Conservation (phyloP, 2,329 filamentous ascomycete genomes). For the Metarhizium brunneum region DNA sequence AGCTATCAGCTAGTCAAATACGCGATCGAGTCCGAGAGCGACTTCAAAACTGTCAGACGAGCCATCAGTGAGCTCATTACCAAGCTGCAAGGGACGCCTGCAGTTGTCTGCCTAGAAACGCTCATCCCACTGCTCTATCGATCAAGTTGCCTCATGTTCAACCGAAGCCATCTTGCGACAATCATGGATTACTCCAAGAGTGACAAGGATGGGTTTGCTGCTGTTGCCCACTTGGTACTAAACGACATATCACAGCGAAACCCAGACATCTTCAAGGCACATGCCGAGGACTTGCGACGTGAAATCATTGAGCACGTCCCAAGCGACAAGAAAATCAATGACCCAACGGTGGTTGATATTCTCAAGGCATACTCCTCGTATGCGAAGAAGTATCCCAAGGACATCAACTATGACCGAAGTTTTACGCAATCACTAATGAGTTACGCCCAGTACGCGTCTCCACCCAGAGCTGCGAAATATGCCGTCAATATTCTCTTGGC, state of each 20-base stretch:
- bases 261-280: slow-evolving; percentile 84
- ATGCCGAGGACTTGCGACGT: slow-evolving; percentile 85
- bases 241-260: slow-evolving; percentile 87
- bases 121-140: slow-evolving; percentile 76
- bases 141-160: slow-evolving; percentile 78
- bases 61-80: slow-evolving; percentile 86
- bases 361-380: slow-evolving; percentile 92
- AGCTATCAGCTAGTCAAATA: slow-evolving; percentile 85
- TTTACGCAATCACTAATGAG: slow-evolving; percentile 73
- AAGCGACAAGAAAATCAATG: slow-evolving; percentile 55
- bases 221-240: slow-evolving; percentile 77
- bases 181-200: slow-evolving; percentile 83
- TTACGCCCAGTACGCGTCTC: slow-evolving; percentile 75
- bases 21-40: slow-evolving; percentile 73
- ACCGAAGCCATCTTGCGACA: slow-evolving; percentile 83
- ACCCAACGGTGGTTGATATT: slow-evolving; percentile 72
- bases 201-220: slow-evolving; percentile 68
- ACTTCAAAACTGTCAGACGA: slow-evolving; percentile 84
- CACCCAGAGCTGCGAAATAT: slow-evolving; percentile 81
- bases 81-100: slow-evolving; percentile 61
- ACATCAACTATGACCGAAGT: slow-evolving; percentile 72
- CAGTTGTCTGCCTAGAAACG: slow-evolving; percentile 64
- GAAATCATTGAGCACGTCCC: slow-evolving; percentile 76
- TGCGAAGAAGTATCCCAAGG: slow-evolving; percentile 73
- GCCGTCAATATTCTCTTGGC: slow-evolving; percentile 84